phyloP scores from a whole-genome alignment of 1,284 basidiomycete genomes.

The Fistulina hepatica region DNA sequence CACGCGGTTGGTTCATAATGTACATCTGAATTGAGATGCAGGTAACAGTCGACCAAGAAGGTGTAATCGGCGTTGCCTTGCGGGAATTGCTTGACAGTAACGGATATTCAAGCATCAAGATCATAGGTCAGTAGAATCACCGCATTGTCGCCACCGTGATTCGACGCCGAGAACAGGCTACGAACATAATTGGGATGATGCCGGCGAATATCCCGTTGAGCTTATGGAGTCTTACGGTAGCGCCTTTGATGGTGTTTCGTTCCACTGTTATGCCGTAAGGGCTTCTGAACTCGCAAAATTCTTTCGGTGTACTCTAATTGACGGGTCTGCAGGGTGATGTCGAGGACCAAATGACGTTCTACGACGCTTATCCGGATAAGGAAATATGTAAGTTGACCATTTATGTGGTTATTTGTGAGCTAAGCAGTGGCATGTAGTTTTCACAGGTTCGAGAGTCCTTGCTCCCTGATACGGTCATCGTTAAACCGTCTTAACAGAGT shows the following conservation, averaged over 20 bases:
- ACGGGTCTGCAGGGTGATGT: slow-evolving; percentile 25
- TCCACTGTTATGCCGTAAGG: slow-evolving; percentile 38
- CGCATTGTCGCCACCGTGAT: slow-evolving; percentile 4
- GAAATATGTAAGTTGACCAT: slow-evolving; percentile 22
- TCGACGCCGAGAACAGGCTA: slow-evolving; percentile 15
- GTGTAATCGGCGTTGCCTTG: slow-evolving; percentile 34
- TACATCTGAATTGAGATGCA: slow-evolving; percentile 12
- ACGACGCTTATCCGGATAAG: slow-evolving; percentile 33
- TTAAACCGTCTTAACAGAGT: slow-evolving; percentile 36
- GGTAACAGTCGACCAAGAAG: slow-evolving; percentile 32
- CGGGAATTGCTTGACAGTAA: slow-evolving; percentile 38
- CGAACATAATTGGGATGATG: slow-evolving; percentile 44
- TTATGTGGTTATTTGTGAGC: not conserved
- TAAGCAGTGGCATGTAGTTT: not conserved
- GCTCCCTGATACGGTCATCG: no score
- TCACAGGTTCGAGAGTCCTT: no score
- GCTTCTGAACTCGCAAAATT: not conserved
- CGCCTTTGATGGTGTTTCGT: slow-evolving; percentile 38
- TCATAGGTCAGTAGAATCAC: slow-evolving; percentile 32
- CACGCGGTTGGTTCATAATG: no score
- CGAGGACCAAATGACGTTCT: slow-evolving; percentile 30
- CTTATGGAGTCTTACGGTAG: slow-evolving; percentile 32
- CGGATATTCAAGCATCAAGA: slow-evolving; percentile 33
- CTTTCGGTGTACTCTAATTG: not conserved
- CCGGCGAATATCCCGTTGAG: slow-evolving; percentile 36